Conservation (phyloP, 1,139 yeast genomes). For the Magnusiomyces suaveolens region DNA sequence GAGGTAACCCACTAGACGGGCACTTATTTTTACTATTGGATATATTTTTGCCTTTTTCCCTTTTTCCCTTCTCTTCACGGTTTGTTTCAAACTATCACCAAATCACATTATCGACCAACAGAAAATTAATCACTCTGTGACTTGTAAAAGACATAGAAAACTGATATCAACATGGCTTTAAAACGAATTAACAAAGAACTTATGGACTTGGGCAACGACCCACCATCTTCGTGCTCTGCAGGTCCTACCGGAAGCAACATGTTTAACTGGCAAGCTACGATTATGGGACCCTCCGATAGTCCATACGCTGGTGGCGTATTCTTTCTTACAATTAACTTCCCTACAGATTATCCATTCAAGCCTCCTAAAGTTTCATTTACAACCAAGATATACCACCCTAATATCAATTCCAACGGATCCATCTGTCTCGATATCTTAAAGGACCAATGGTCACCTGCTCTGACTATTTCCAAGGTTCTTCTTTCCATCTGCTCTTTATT, state of each 20-base stretch:
- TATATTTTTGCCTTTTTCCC: background rate
- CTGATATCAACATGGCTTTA: conserved; percentile 51
- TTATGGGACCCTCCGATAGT: conserved; percentile 91
- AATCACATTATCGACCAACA: background rate
- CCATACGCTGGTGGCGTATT: conserved; percentile 93
- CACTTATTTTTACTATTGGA: background rate
- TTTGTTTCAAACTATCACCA: background rate
- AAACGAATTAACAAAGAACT: conserved; percentile 95
- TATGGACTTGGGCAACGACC: conserved; percentile 94
- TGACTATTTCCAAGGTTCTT: conserved; percentile 80
- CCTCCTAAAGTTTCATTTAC: conserved; percentile 90
- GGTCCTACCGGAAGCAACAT: conserved; percentile 97
- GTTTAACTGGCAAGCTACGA: conserved; percentile 95
- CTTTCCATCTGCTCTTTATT: conserved; percentile 81
- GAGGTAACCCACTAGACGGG: background rate
- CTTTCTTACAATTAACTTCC: conserved; percentile 84
- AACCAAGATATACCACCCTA: conserved; percentile 85
- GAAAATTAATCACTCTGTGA: no score
- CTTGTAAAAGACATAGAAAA: no score
- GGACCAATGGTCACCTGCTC: conserved; percentile 88
- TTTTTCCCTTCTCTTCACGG: background rate
- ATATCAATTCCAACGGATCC: conserved; percentile 80
- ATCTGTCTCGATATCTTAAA: conserved; percentile 77
- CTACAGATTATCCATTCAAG: conserved; percentile 90
- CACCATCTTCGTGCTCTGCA: conserved; percentile 98